A percentile compares a stretch with the other conserved stretches of the same genome.
These are phyloP conservation scores for Sporothrix protearum DNA, from an alignment of 2,329 filamentous ascomycete genomes.

Conservation along the genomic window DNA sequence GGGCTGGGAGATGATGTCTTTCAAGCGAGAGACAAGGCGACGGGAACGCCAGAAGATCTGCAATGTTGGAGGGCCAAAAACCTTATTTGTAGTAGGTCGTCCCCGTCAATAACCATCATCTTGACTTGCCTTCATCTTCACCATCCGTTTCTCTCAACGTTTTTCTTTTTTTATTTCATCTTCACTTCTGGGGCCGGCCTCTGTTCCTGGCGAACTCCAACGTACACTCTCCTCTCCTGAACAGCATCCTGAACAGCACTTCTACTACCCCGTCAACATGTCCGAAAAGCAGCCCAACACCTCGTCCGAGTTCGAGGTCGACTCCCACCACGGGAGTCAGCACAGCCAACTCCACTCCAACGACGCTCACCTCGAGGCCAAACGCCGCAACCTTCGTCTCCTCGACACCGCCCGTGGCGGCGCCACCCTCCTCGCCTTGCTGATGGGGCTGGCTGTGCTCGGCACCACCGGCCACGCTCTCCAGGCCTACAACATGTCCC, in stretches of 20 bases:
- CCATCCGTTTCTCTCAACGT: background rate
- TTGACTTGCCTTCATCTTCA: background rate
- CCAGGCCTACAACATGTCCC: slow-evolving; percentile 53
- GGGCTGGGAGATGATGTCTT: background rate
- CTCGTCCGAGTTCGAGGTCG: slow-evolving; percentile 49
- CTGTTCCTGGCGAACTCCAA: slow-evolving; percentile 16
- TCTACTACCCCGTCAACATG: slow-evolving; percentile 14
- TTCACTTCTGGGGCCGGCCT: background rate
- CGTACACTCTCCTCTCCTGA: background rate
- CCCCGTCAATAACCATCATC: background rate
- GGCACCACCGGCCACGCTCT: slow-evolving; percentile 54
- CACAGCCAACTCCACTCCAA: slow-evolving; percentile 26
- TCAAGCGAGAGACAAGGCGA: background rate
- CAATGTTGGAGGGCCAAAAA: background rate
- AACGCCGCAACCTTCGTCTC: slow-evolving; percentile 39
- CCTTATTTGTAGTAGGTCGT: slow-evolving; percentile 9
- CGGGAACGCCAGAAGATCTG: background rate
- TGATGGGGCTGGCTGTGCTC: slow-evolving; percentile 50
- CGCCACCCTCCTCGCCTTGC: slow-evolving; percentile 49
- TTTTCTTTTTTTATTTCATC: background rate
- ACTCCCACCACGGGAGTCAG: slow-evolving; percentile 32
- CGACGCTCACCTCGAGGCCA: slow-evolving; percentile 39
- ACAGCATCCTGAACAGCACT: background rate
- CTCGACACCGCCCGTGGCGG: slow-evolving; percentile 46
- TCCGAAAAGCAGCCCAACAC: slow-evolving; percentile 31